Evolutionary conservation across 768 basidiomycete genomes (phyloP), one percentile per base, ranked within the genome.

Genomic region (Boletus pseudopeckii): DNA sequence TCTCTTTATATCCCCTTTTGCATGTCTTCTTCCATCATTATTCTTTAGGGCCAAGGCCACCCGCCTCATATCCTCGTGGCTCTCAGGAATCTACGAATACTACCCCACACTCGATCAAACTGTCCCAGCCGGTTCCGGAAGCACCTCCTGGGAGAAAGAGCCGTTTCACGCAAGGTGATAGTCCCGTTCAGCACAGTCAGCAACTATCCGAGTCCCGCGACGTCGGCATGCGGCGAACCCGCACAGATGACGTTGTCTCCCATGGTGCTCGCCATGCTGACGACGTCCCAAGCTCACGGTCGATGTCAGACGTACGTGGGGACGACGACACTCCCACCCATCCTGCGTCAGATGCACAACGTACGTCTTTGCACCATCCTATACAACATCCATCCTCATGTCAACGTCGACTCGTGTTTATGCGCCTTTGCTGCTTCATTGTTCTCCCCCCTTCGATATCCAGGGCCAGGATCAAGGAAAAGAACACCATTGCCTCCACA

Each of bases 21-120:
- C 64, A 54, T 64, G 48, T 67, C 48, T 53, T 59, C 48, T 67
- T 58, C 64, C 64, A 45, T 60, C 64, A 72, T 74, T 66, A 41
- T 72, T 67, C 68, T 77, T 61, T 75, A 77, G 76, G 77, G 65
- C 64, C 66, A 43, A 68, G 67, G 54, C 74, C 76, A 22, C 72
- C 75, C 17, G 61, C 69, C 37, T 66, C 66, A 40, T 64, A 68
- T 52, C 32, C 61, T 44, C 74, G 71, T 54, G 71, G 69, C 44
- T 45, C 56, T 53, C 64, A 69, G 63, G 62, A 63, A 59, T 46
- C 57, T 14, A 50, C 54, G 13, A 55, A 42, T 28, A 47, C 48
- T 24, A 42, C 52, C 3, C 55, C 50, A 26, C 50, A 49, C 11
- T 37, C 54, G 37, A 54, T 37, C 56, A 61, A 65, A 36, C 46